Conservation (phyloP, 108 stramenopile species). For the Pseudonitzschia multistriata region DNA sequence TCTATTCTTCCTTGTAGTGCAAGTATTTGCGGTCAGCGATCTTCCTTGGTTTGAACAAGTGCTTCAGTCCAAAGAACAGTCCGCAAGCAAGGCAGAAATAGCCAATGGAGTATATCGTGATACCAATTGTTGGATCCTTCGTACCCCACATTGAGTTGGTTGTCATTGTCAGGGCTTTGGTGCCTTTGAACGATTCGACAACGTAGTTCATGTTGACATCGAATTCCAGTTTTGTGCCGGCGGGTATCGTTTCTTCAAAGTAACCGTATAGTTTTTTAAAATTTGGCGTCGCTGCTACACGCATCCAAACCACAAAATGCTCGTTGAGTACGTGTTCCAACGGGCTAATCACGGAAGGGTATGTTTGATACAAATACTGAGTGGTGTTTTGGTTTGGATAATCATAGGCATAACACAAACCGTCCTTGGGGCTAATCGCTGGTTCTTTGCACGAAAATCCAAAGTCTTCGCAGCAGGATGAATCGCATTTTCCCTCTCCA, state of each 20-base stretch:
- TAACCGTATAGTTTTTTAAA: slow-evolving; percentile 98
- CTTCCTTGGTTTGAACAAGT: slow-evolving; percentile 74
- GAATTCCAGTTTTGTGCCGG: slow-evolving; percentile 68
- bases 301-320: slow-evolving; percentile 99
- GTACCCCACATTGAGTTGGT: slow-evolving; percentile 88
- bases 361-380: slow-evolving; percentile 84
- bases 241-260: slow-evolving; percentile 80
- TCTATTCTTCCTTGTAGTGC: slow-evolving; percentile 81
- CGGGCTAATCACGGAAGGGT: slow-evolving; percentile 74
- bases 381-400: slow-evolving; percentile 87
- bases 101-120: slow-evolving; percentile 82
- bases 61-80: slow-evolving; percentile 82
- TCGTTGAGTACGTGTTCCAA: slow-evolving; percentile 94
- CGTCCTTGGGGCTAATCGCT: slow-evolving; percentile 48
- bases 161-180: slow-evolving; percentile 84
- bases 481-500: slow-evolving; percentile 39
- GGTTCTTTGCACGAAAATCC: slow-evolving; percentile 68
- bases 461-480: slow-evolving; percentile 48
- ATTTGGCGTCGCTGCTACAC: slow-evolving; percentile 82
- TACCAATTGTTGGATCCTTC: slow-evolving; percentile 85
- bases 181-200: slow-evolving; percentile 81
- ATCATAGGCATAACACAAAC: slow-evolving; percentile 74
- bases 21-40: slow-evolving; percentile 90
- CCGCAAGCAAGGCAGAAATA: slow-evolving; percentile 69
- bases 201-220: slow-evolving; percentile 83